Base-by-base conservation (phyloP, 371 early-diverging fungal species). In the Mortierella sp. region DNA sequence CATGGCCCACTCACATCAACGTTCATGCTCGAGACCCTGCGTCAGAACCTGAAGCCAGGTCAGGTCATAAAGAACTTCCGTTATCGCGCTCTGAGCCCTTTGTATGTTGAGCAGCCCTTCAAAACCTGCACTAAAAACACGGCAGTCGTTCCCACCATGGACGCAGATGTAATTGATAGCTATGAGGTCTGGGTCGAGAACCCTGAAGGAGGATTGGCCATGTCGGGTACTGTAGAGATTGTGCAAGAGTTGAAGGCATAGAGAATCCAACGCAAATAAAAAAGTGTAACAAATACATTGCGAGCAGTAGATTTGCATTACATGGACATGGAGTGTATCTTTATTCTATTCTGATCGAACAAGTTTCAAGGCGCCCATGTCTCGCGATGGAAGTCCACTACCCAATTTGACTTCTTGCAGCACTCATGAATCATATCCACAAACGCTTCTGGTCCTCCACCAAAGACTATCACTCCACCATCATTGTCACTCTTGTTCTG, bases 1-100 rank as follows among this genome's bases (percentile, higher is more conserved):
- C 96, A 95, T 75, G 95, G 96, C 0, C 96, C 96, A 32, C 83
- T 96, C 35, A 93, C 95, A 10, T 88, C 91, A 40, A 95, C 96
- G 1, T 80, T 92, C 28, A 83, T 95, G 61, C 81, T 95, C 35
- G 89, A 93, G 64, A 75, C 89, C 37, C 68, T 93, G 18, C 81
- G 86, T 16, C 71, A 84, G n/a, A 73, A 88, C 47, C 73, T 88
- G 45, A 78, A 84, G 3, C 54, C 69, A 3, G 55, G 66, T 5
- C 70, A 59, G 28, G 39, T 66, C 26, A 77, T 90, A 12, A 75
- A 74, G 52, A 80, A 83, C 37, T 95, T 94, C 69, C 81, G 83
- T n/a, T 95, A 95, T 75, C 88, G 92, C 8, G 94, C 94, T 16
- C 68, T 93, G 14, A 86, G 86, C 14, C 95, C 96, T 1, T 77